Percentiles rank a stretch among this genome's conserved stretches.
Conservation (phyloP, 805 yeast genomes). For the Saccharomycopsis fibuligera region DNA sequence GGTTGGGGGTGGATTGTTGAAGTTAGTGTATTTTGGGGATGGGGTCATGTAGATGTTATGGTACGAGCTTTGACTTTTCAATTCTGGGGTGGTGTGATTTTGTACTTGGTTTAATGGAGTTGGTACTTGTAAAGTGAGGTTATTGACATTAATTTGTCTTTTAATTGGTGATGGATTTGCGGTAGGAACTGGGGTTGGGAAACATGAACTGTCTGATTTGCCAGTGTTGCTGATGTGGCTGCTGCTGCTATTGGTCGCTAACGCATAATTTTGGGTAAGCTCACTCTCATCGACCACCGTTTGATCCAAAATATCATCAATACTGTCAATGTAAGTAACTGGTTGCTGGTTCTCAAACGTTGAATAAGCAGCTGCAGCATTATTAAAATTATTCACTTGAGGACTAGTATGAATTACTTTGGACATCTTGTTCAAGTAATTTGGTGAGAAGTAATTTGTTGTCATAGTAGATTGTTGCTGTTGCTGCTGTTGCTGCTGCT, state of each 20-base stretch:
- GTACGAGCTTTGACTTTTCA: constrained; percentile 3
- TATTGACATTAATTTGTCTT: constrained; percentile 3
- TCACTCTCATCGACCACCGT: background rate
- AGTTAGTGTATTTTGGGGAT: constrained; percentile 12
- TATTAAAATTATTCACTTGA: background rate
- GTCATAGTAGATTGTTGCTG: constrained; percentile 1
- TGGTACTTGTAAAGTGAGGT: constrained; percentile 3
- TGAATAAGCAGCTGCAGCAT: background rate
- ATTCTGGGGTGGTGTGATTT: constrained; percentile 3
- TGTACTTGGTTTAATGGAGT: constrained; percentile 1
- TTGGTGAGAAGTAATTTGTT: constrained; percentile 3
- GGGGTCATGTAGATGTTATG: constrained; percentile 14
- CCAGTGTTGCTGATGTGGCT: background rate
- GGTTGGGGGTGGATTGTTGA: background rate
- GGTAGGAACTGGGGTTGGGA: constrained; percentile 14
- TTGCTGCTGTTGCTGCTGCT: background rate
- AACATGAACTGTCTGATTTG: background rate
- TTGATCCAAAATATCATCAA: constrained; percentile 3
- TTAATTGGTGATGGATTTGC: constrained; percentile 17
- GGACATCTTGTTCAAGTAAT: constrained; percentile 6
- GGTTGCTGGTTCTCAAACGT: background rate
- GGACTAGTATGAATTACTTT: background rate
- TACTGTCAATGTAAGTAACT: constrained; percentile 5
- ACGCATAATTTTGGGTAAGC: background rate
- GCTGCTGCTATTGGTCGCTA: background rate